Percentiles rank a stretch among this genome's conserved stretches.
phyloP scores from a whole-genome alignment of 108 stramenopile genomes.

The Skeletonema costatum region DNA sequence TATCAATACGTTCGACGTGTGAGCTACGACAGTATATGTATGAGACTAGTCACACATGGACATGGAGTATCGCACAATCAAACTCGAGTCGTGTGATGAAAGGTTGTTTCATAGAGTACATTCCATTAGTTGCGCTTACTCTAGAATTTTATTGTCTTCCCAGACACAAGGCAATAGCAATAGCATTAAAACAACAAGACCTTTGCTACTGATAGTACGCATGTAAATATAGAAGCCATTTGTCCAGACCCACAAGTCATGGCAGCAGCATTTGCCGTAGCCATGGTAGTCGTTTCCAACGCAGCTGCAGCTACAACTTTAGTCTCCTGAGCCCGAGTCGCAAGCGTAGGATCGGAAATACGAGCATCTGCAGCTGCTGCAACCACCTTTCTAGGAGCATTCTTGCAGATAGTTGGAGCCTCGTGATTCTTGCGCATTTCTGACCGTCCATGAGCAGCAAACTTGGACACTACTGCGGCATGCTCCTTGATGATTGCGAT shows the following conservation, averaged over 20 bases:
- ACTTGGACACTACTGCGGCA: neutral
- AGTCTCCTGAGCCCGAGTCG: neutral
- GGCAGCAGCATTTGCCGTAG: neutral
- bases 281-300: neutral
- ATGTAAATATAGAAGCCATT: neutral
- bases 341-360: neutral
- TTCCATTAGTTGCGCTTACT: too few relatives aligned
- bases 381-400: neutral
- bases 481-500: neutral
- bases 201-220: neutral
- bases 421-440: constrained; percentile 3
- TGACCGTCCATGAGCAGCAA: neutral
- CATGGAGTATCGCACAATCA: too few relatives aligned
- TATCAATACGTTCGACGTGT: too few relatives aligned
- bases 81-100: too few relatives aligned
- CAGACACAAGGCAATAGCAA: too few relatives aligned
- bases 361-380: neutral
- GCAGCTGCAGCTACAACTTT: neutral
- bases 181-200: neutral
- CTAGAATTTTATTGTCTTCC: too few relatives aligned
- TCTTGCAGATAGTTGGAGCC: neutral
- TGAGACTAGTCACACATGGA: too few relatives aligned
- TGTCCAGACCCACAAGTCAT: neutral
- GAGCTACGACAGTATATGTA: too few relatives aligned
- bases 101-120: too few relatives aligned